Percentiles rank a stretch among this genome's conserved stretches.
These are phyloP conservation scores for Kluyveromyces aestuarii DNA, from an alignment of 805 yeast genomes.

Conservation along the genomic window DNA sequence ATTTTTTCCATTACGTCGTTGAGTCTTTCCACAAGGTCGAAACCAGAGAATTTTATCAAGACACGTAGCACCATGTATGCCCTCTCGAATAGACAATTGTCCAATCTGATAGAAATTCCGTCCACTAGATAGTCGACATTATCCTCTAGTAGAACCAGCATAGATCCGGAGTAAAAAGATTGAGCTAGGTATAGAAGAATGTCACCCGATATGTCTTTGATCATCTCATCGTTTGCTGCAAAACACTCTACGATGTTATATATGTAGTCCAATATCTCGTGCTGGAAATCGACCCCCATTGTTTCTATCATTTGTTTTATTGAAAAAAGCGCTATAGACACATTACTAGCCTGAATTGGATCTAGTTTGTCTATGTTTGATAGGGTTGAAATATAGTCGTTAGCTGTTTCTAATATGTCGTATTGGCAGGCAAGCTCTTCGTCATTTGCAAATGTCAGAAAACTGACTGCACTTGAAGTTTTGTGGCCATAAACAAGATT, in stretches of 20 bases:
- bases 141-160: slow-evolving; percentile 45
- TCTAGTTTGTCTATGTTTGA: not conserved
- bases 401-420: not conserved
- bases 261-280: slow-evolving; percentile 59
- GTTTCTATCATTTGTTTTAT: slow-evolving; percentile 10
- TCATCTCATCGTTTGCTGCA: slow-evolving; percentile 42
- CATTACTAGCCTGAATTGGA: slow-evolving; percentile 1
- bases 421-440: slow-evolving; percentile 1
- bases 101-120: slow-evolving; percentile 58
- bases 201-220: slow-evolving; percentile 43
- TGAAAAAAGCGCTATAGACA: slow-evolving; percentile 11
- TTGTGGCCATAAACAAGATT: slow-evolving; percentile 22
- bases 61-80: slow-evolving; percentile 63
- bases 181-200: slow-evolving; percentile 45
- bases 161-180: slow-evolving; percentile 45
- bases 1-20: slow-evolving; percentile 67
- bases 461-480: slow-evolving; percentile 6
- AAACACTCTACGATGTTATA: slow-evolving; percentile 67
- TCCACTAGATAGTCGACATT: slow-evolving; percentile 81
- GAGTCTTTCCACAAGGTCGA: slow-evolving; percentile 51
- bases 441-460: slow-evolving; percentile 7
- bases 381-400: not conserved
- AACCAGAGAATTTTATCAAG: slow-evolving; percentile 63
- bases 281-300: slow-evolving; percentile 33
- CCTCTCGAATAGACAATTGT: slow-evolving; percentile 66